Base-by-base conservation (phyloP, 257 asterid genomes). In the Osmanthus fragrans region DNA sequence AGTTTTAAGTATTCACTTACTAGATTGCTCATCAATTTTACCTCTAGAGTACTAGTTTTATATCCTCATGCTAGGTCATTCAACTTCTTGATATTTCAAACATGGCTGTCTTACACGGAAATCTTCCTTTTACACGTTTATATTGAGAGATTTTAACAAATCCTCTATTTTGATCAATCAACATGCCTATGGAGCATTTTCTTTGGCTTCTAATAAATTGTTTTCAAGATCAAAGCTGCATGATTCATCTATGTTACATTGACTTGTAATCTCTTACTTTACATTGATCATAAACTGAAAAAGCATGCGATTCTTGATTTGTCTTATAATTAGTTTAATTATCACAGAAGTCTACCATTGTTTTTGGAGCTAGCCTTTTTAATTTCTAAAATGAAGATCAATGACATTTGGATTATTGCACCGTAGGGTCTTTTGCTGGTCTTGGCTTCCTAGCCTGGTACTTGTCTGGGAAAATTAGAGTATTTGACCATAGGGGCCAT, bases 401-500 rank as follows among this genome's bases (percentile, higher is more conserved):
- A 64, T 63, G 73, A 47, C 37, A n/a, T 68, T 71, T 85, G 74
- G 49, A 63, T 74, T 75, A 56, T 64, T 80, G 75, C 80, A 74
- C 66, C 58, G 37, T 81, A 94, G 97, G 97, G 97, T 89, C 97
- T 30, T 92, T 92, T 83, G 97, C 97, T 71, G 97, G 97, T 76
- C 95, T 92, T 78, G 90, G 91, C 75, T 92, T 91, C 82, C 85
- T 92, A 21, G 89, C 97, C 3, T 89, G 87, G 95, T 92, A 92
- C 83, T 75, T 92, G 82, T 83, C 88, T 37, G 97, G 97, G 51
- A 92, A 92, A 87, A 80, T 89, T 66, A 82, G 77, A 83, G 91
- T 78, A 37, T 92, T 91, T 81, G 97, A 92, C 71, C 97, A 77
- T 27, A 87, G 83, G 73, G 97, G 97, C 66, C 96, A 91, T 82